Evolutionary conservation across 306 rosid species (phyloP).

Genomic region (Gynostemma pentaphyllum): DNA sequence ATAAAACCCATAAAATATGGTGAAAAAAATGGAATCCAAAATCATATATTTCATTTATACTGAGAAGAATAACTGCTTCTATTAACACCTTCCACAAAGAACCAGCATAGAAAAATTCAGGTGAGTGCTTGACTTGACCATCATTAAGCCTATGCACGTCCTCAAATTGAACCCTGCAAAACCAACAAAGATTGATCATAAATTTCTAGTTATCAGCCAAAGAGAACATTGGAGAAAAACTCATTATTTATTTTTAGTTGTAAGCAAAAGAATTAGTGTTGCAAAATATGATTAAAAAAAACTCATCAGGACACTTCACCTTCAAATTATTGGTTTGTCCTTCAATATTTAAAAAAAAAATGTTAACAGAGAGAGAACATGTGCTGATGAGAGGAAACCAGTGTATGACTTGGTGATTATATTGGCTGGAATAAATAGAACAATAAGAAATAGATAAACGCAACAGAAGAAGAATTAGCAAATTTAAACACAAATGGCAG

Average conservation of each 20-base stretch:
- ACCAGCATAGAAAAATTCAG: slow-evolving; percentile 92
- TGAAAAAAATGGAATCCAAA: not conserved
- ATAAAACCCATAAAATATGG: slow-evolving; percentile 5
- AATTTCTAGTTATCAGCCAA: not conserved
- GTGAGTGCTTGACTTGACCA: slow-evolving; percentile 95
- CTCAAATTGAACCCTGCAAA: slow-evolving; percentile 84
- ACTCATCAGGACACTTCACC: not conserved
- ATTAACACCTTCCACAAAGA: slow-evolving; percentile 87
- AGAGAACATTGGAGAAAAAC: not conserved
- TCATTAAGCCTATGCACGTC: slow-evolving; percentile 96
- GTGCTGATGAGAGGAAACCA: not conserved
- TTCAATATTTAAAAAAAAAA: not conserved
- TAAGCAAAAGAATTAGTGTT: not conserved
- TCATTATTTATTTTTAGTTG: not conserved
- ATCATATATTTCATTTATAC: slow-evolving; percentile 3
- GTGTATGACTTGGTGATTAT: too few relatives aligned
- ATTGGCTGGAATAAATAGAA: too few relatives aligned
- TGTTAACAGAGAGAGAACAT: not conserved
- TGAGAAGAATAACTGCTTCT: slow-evolving; percentile 13
- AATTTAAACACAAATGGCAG: not conserved
- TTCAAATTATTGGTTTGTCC: not conserved
- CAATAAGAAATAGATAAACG: not conserved
- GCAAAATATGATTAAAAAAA: not conserved
- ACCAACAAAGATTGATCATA: slow-evolving; percentile 14
- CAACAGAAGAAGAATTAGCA: not conserved